Base-by-base conservation (phyloP, 768 basidiomycete genomes). In the Chiua virens region DNA sequence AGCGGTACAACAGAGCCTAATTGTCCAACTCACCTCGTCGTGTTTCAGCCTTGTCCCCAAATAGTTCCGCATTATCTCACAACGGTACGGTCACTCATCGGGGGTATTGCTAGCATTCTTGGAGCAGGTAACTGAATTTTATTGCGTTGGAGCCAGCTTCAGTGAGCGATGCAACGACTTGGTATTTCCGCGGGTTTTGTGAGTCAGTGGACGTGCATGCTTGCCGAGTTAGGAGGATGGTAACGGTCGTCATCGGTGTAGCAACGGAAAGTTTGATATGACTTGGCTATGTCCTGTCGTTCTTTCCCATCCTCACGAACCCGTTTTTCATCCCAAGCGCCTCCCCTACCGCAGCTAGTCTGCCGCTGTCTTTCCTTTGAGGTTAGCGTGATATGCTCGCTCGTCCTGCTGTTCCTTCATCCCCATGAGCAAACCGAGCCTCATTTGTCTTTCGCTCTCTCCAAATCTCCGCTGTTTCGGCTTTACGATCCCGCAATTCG, bases 391-490 rank as follows among this genome's bases (percentile, higher is more conserved):
- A 71, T 54, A 74, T 75, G 74, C 72, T 50, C 62, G 42, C 60
- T 60, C 57, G 65, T 45, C 44, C 50, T 37, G 49, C n/a, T n/a
- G n/a, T n/a, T 61, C 54, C 3, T 53, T 54, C 17, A 32, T 42
- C 50, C 39, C 35, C 34, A 65, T 59, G 62, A 57, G 38, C 53
- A 73, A 71, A 68, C 79, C 78, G 78, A 74, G 68, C 71, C 75
- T 77, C 52, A 35, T 82, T 61, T 92, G 89, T 69, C 73, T 91
- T 54, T 90, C 89, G 27, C 71, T 80, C 34, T 80, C 83, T 51
- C 70, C 85, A 36, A 86, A 82, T 55, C 79, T 92, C 55, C 89
- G 89, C 53, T 92, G 89, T 64, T 67, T 78, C 54, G 73, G 76
- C 39, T 75, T 86, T 50, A 71, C 75, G 45, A 60, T 52, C 42